Percentiles rank a stretch among this genome's conserved stretches.
These are phyloP conservation scores for Bromus sterilis DNA, from an alignment of 176 grass and related monocot genomes.

Conservation along the genomic window DNA sequence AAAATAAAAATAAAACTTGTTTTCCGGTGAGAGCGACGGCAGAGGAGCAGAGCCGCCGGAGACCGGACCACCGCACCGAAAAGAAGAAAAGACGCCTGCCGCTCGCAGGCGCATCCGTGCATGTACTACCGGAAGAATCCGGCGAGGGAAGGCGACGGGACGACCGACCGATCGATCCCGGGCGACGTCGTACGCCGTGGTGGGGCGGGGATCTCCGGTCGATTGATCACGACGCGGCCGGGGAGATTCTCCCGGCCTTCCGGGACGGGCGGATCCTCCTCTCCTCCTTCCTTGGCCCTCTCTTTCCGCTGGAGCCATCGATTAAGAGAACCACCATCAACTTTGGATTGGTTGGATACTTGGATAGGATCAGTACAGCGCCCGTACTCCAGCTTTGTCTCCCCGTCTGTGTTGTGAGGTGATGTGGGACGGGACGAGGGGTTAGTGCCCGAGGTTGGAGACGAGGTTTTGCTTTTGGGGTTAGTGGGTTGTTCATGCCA, in stretches of 20 bases:
- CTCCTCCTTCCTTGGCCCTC: not conserved
- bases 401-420: no score
- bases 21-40: not conserved
- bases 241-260: constrained; percentile 2
- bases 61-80: not conserved
- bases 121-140: not conserved
- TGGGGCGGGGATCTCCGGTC: not conserved
- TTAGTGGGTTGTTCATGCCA: not conserved
- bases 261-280: not conserved
- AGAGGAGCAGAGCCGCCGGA: not conserved
- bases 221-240: not conserved
- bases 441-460: not conserved
- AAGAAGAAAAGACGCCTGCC: not conserved
- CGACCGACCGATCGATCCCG: not conserved
- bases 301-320: not conserved
- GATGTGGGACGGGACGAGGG: not conserved
- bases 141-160: not conserved
- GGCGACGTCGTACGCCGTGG: not conserved
- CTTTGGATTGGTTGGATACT: no score
- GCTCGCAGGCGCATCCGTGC: no score
- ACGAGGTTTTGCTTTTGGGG: not conserved
- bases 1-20: no score
- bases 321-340: not conserved
- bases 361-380: not conserved
- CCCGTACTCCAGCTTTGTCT: not conserved